These are phyloP conservation scores for Plenodomus tracheiphilus DNA, from an alignment of 2,329 filamentous ascomycete species.

Conservation along the genomic window DNA sequence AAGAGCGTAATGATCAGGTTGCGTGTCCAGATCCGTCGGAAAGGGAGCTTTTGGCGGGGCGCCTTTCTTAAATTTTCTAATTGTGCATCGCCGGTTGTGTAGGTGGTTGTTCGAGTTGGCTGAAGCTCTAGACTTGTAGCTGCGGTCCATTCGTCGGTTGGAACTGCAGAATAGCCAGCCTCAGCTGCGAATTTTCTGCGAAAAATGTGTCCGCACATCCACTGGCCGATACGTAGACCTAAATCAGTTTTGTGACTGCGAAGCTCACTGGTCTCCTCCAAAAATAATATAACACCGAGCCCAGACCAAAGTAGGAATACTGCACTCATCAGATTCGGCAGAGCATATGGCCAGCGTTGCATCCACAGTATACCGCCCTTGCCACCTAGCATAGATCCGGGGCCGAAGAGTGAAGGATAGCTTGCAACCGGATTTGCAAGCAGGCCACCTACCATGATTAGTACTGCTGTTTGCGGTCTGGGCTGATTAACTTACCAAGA, in stretches of 20 bases:
- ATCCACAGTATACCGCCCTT: slow-evolving; percentile 66
- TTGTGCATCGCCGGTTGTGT: slow-evolving; percentile 2
- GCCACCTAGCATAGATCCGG: slow-evolving; percentile 60
- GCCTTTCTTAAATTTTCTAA: slow-evolving; percentile 15
- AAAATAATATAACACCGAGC: slow-evolving; percentile 61
- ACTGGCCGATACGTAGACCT: slow-evolving; percentile 45
- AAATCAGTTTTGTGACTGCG: slow-evolving; percentile 47
- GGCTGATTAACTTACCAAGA: slow-evolving; percentile 27
- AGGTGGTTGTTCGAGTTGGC: slow-evolving; percentile 29
- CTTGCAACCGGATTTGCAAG: slow-evolving; percentile 67
- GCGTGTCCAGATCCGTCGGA: slow-evolving; percentile 52
- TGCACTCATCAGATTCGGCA: slow-evolving; percentile 70
- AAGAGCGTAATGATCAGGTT: slow-evolving; percentile 51
- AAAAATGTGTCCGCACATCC: slow-evolving; percentile 42
- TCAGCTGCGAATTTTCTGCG: slow-evolving; percentile 22
- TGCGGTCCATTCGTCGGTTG: slow-evolving; percentile 31
- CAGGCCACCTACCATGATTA: slow-evolving; percentile 61
- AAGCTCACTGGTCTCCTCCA: slow-evolving; percentile 62
- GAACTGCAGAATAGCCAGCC: slow-evolving; percentile 38
- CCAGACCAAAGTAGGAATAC: slow-evolving; percentile 61
- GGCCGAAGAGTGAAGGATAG: slow-evolving; percentile 66
- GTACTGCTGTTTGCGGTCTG: background rate
- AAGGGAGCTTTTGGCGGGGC: slow-evolving; percentile 45
- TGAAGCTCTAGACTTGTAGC: slow-evolving; percentile 32
- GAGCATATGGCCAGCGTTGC: slow-evolving; percentile 66